These are phyloP conservation scores for Filobasidium wieringae DNA, from an alignment of 768 basidiomycete genomes.

Conservation along the genomic window DNA sequence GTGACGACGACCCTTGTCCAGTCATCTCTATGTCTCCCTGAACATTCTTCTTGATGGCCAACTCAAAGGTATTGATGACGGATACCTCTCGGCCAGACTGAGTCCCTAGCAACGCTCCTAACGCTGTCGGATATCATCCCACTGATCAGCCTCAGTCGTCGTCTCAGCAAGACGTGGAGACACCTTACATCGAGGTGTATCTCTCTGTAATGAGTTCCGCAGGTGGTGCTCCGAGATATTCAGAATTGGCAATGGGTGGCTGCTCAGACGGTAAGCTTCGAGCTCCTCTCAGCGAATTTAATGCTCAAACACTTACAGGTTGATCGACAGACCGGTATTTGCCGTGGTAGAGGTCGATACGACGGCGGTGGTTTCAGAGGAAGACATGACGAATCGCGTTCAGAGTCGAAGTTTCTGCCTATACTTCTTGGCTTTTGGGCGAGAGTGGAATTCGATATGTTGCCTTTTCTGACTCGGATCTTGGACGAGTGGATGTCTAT, in stretches of 20 bases:
- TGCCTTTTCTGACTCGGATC: no score
- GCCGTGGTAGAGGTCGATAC: background rate
- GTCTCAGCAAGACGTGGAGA: background rate
- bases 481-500: no score
- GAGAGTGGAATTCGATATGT: no score
- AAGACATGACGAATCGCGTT: background rate
- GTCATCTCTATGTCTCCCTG: constrained; percentile 45
- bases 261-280: constrained; percentile 31
- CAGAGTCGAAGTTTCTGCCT: no score
- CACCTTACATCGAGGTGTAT: background rate
- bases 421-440: no score
- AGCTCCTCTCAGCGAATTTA: background rate
- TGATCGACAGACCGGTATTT: constrained; percentile 9
- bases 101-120: constrained; percentile 86
- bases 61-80: constrained; percentile 94
- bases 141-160: background rate
- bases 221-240: constrained; percentile 95
- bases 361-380: background rate
- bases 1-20: no score
- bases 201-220: constrained; percentile 42
- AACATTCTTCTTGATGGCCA: constrained; percentile 37
- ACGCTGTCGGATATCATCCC: constrained; percentile 45
- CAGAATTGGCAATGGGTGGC: constrained; percentile 90
- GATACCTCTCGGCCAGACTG: constrained; percentile 91
- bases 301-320: background rate